Base-by-base conservation (phyloP, 257 asterid genomes). In the Nicotiana sylvestris region DNA sequence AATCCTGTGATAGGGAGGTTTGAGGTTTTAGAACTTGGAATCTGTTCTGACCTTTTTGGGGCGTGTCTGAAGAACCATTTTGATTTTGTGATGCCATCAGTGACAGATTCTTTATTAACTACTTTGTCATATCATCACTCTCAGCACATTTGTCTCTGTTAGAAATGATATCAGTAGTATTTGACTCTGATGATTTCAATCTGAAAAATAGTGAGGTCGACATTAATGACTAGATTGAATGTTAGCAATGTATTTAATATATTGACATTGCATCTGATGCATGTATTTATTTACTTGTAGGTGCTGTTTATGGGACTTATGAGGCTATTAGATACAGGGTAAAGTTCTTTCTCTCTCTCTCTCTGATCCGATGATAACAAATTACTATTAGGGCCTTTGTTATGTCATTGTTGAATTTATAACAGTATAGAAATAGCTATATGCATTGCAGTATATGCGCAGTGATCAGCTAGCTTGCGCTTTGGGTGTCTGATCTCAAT, bases 311-410 rank as follows among this genome's bases (percentile, higher is more conserved):
- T 58, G 89, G 89, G 46, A 86, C 91, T 80, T 84, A 84, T 18
- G 89, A 88, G 80, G 89, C 89, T 68, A 30, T 88, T 76, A 86
- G 86, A 61, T 80, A 37, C 88, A 88, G 86, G 89, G 91, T 88
- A 77, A 51, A 66, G 46, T 64, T 78, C 6, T 74, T 12, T 46
- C 15, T 46, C 61, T 25, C 35, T 72, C 49, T 18, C 25, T 72
- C 13, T 13, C 11, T 46, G 17, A 57, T 79, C 27, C 9, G 51
- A 30, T 66, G 76, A 66, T 16, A 30, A 66, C 10, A 30, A 66
- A 39, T 5, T 30, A 33, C 51, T 27, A 7, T 49, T 74, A 21
- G 12, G 49, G 62, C 15, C 39, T 13, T 74, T 74, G 39, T 74
- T 46, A 35, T 49, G 49, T 49, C 79, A 49, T 74, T 72, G 13